Base-by-base conservation (phyloP, 768 basidiomycete species). In the Glaciozyma antarctica region DNA sequence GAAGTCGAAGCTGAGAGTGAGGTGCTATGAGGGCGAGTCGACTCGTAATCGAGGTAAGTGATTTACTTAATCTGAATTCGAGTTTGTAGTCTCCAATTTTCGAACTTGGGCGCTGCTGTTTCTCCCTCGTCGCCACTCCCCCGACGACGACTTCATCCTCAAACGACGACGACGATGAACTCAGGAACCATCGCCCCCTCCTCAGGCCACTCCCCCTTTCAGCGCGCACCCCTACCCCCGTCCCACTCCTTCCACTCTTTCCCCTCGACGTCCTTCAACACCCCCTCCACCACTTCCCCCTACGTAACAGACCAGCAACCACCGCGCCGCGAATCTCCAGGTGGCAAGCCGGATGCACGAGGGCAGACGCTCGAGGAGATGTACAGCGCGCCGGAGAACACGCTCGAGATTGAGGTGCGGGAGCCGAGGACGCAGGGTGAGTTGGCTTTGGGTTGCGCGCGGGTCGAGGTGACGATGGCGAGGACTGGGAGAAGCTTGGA, bases 341-440 rank as follows among this genome's bases (percentile, higher is more conserved):
- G 28, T 0, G 26, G 44, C 4, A 26, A 59, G 26, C 51, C 17
- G 0, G 61, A 71, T 7, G 55, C 56, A 17, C 21, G 63, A 22
- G 57, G 52, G 0, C 68, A 70, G 70, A 71, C 69, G 87, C 88
- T 95, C 73, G 93, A 97, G 78, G 93, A 97, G 79, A 94, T 95
- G 91, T 99, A 98, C 75, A 88, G 88, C 71, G 86, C 94, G 8
- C 94, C 94, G 44, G 93, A 97, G 78, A 91, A 88, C 74, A 95
- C 94, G 76, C 80, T 98, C 55, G 94, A 98, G 79, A 95, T 99
- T 71, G 94, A 99, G 77, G 90, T 98, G 10, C 81, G 88, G 72
- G 95, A 94, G 76, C 93, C 94, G 10, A 90, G 94, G 78, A 99
- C 94, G 0, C 94, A 97, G 72, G 94, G 93, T 90, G 71, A 71